Conservation (phyloP, 2,329 filamentous ascomycete genomes). For the Xylariaceae sp. region DNA sequence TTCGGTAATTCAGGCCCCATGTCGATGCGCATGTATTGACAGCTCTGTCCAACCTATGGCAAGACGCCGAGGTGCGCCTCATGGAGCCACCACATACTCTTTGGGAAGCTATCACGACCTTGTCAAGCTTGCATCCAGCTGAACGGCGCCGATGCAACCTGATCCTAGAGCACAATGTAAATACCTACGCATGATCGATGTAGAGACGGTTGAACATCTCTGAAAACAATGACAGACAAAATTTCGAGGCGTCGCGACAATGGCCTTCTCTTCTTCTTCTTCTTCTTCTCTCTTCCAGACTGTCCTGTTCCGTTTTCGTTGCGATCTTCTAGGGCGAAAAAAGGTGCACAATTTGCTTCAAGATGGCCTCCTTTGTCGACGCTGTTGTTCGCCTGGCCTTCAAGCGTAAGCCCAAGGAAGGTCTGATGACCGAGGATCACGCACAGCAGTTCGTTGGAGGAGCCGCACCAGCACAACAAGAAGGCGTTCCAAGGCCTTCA, state of each 20-base stretch:
- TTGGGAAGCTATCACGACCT: constrained; percentile 8
- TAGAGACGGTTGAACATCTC: not conserved
- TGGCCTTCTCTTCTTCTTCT: not conserved
- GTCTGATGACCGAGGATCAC: constrained; percentile 16
- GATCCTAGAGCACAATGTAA: no score
- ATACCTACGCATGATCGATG: not conserved
- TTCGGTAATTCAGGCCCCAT: constrained; percentile 10
- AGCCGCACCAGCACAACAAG: not conserved
- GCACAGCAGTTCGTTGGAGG: constrained; percentile 2
- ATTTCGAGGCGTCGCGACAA: not conserved
- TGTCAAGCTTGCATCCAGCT: constrained; percentile 4
- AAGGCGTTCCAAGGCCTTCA: constrained; percentile 1
- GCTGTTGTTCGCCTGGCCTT: constrained; percentile 16
- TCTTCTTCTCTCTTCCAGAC: not conserved
- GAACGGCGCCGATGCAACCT: constrained; percentile 6
- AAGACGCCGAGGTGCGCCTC: constrained; percentile 7
- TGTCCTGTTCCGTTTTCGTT: not conserved
- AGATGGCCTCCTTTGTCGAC: constrained; percentile 24
- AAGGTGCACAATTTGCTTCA: not conserved
- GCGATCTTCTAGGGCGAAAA: not conserved
- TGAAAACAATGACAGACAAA: not conserved
- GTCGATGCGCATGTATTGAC: constrained; percentile 3
- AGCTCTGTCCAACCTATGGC: not conserved
- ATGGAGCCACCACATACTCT: constrained; percentile 6
- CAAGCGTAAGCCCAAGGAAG: constrained; percentile 15